Evolutionary conservation across 2,329 filamentous ascomycete genomes (phyloP), one percentile per base, ranked within the genome.

Genomic region (Zopfia rhizophila): DNA sequence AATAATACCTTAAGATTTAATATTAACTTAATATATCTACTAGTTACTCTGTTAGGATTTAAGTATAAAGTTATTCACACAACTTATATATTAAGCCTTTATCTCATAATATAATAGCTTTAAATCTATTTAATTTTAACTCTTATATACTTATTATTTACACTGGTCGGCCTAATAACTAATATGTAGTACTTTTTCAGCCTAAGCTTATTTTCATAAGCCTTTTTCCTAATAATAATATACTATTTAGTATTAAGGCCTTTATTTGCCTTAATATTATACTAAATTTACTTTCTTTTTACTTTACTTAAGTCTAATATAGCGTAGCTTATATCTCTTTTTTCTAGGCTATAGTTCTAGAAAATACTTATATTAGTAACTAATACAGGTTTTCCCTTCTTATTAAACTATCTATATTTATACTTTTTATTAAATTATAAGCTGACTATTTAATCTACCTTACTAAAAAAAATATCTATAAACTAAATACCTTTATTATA

Each of bases 351-450:
- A 14, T 14, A 23, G 35, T 27, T 13, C 16, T 38, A 14, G 22
- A 38, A 38, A 11, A 24, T 19, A 12, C 35, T 13, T 25, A 38
- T 13, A 14, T 38, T 21, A 22, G 35, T 25, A 14, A 38, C 16
- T 25, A 38, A 14, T 23, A 14, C 21, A 36, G n/a, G n/a, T n/a
- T n/a, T n/a, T n/a, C n/a, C n/a, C n/a, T n/a, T n/a, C n/a, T n/a
- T n/a, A n/a, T n/a, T n/a, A n/a, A n/a, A n/a, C n/a, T n/a, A n/a
- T n/a, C n/a, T n/a, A n/a, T 36, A 36, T 17, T 19, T 7, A 7
- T 73, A 27, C 24, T 27, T n/a, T n/a, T 27, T n/a, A 27, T 27
- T n/a, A n/a, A 27, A 27, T n/a, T n/a, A 27, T 8, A 27, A n/a
- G 24, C n/a, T 27, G n/a, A 8, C 24, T 8, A 27, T 27, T n/a